Conservation (phyloP, 768 basidiomycete genomes). For the Lactarius sanguifluus region DNA sequence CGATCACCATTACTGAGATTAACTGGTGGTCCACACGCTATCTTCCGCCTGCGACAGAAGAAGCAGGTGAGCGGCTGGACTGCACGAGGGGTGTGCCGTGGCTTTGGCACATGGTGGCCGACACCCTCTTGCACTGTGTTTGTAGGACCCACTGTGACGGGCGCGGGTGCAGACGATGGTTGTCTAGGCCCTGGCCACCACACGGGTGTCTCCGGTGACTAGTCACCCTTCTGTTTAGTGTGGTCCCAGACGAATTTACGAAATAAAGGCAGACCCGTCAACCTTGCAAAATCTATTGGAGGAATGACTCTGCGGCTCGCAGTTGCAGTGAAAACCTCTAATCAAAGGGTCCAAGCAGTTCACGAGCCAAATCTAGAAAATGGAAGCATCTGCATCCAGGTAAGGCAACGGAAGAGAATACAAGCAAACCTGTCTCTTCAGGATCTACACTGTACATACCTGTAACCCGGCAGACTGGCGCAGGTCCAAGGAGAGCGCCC, state of each 20-base stretch:
- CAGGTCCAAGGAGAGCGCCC: background rate
- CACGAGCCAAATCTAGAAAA: conserved; percentile 10
- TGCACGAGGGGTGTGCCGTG: conserved; percentile 20
- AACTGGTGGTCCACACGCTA: conserved; percentile 20
- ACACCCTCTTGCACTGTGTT: background rate
- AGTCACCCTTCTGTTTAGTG: background rate
- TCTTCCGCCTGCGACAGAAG: conserved; percentile 28
- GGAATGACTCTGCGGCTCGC: background rate
- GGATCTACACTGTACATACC: conserved; percentile 3
- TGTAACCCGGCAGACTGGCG: conserved; percentile 9
- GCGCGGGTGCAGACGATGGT: background rate
- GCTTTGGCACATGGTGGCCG: conserved; percentile 21
- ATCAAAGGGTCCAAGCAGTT: conserved; percentile 21
- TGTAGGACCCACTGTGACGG: background rate
- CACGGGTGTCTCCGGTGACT: conserved; percentile 1
- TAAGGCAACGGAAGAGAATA: conserved; percentile 22
- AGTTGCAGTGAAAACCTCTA: conserved; percentile 9
- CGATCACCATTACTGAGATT: conserved; percentile 8
- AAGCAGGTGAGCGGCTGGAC: conserved; percentile 26
- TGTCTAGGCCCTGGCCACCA: background rate
- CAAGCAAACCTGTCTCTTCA: background rate
- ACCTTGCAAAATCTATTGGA: conserved; percentile 11
- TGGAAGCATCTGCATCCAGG: conserved; percentile 12
- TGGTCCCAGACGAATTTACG: background rate
- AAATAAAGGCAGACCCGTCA: conserved; percentile 11